Evolutionary conservation across 2,329 filamentous ascomycete species (phyloP).

Genomic region (Trichoderma oligosporum): DNA sequence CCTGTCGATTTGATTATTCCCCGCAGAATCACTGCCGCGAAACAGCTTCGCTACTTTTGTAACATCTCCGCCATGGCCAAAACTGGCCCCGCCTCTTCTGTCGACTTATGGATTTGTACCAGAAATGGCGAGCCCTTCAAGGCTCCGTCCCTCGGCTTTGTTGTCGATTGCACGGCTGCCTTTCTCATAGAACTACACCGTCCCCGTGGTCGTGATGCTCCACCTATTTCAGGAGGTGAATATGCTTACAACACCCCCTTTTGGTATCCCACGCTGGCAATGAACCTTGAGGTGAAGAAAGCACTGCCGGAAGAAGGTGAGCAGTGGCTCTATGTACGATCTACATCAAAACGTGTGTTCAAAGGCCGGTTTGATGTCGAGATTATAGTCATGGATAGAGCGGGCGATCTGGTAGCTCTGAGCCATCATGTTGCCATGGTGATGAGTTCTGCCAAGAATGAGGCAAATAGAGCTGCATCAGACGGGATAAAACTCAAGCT

Average conservation of each 20-base stretch:
- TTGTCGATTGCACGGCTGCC: constrained; percentile 63
- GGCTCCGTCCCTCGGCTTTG: constrained; percentile 59
- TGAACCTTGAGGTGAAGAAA: constrained; percentile 77
- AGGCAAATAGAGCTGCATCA: neutral
- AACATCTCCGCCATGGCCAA: constrained; percentile 22
- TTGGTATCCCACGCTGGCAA: constrained; percentile 73
- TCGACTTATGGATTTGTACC: constrained; percentile 58
- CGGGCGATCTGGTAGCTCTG: constrained; percentile 31
- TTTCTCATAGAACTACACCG: constrained; percentile 56
- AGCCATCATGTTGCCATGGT: constrained; percentile 32
- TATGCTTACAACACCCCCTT: constrained; percentile 38
- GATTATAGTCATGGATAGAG: constrained; percentile 58
- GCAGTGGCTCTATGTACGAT: constrained; percentile 67
- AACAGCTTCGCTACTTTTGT: constrained; percentile 33
- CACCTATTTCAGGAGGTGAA: constrained; percentile 19
- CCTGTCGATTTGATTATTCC: constrained; percentile 21
- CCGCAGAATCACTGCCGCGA: constrained; percentile 26
- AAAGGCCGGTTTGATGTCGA: constrained; percentile 75
- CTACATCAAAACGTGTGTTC: constrained; percentile 61
- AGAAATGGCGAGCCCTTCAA: constrained; percentile 59
- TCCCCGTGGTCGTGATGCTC: constrained; percentile 27
- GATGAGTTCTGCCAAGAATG: constrained; percentile 28
- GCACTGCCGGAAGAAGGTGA: constrained; percentile 62
- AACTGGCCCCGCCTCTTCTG: constrained; percentile 17
- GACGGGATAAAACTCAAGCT: neutral